phyloP scores from a whole-genome alignment of 169 alveolate genomes.

The Condylostoma magnum region DNA sequence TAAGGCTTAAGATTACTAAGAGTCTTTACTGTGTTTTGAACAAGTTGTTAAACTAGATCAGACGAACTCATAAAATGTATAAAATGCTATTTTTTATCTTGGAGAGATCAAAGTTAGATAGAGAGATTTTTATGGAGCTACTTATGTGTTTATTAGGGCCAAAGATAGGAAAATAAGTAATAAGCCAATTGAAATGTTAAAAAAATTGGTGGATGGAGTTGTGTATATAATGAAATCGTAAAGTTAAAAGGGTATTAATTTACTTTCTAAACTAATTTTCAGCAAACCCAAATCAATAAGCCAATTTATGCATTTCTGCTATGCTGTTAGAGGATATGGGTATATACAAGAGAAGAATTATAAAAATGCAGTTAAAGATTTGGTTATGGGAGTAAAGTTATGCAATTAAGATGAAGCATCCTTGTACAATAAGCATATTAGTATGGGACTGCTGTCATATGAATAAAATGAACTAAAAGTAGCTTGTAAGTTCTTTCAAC shows the following conservation, averaged over 20 bases:
- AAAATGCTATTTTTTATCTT: constrained; percentile 18
- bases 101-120: constrained; percentile 8
- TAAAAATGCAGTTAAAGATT: background rate
- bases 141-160: constrained; percentile 1
- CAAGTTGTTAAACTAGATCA: constrained; percentile 23
- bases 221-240: constrained; percentile 1
- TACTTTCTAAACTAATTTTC: background rate
- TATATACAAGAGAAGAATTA: background rate
- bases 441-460: background rate
- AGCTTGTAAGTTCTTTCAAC: background rate
- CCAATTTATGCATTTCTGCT: background rate
- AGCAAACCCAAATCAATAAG: background rate
- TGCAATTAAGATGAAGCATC: background rate
- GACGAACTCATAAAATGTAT: background rate
- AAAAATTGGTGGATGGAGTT: constrained; percentile 12
- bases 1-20: background rate
- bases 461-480: background rate
- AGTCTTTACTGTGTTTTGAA: constrained; percentile 18
- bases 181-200: background rate
- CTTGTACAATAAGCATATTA: background rate
- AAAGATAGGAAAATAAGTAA: background rate
- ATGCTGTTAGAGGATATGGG: background rate
- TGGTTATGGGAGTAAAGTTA: background rate
- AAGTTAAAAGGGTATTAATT: background rate
- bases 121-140: constrained; percentile 26